Conservation (phyloP, 2,329 filamentous ascomycete species). For the Aspergillus clavatus region DNA sequence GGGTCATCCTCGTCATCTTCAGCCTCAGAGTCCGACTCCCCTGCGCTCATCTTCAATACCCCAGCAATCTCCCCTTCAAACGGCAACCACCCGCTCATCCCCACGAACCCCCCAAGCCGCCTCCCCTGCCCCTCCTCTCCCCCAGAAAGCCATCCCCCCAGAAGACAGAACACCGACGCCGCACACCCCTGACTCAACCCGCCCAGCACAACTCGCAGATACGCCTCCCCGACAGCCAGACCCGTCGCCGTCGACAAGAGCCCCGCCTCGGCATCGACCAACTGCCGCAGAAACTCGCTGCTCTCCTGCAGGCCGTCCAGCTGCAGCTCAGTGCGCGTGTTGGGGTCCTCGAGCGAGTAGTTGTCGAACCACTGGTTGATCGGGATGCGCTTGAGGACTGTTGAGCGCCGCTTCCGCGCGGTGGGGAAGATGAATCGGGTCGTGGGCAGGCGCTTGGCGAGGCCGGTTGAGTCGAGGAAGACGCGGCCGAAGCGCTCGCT, state of each 20-base stretch:
- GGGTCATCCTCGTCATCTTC: slow-evolving; percentile 22
- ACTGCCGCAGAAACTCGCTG: slow-evolving; percentile 27
- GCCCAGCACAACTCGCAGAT: slow-evolving; percentile 45
- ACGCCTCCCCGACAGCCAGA: slow-evolving; percentile 8
- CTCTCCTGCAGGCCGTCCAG: slow-evolving; percentile 44
- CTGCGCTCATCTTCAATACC: slow-evolving; percentile 16
- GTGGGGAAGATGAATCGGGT: slow-evolving; percentile 52
- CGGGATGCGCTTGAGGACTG: slow-evolving; percentile 38
- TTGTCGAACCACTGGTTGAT: slow-evolving; percentile 53
- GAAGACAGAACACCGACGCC: slow-evolving; percentile 39
- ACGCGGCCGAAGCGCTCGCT: slow-evolving; percentile 32
- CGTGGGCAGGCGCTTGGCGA: slow-evolving; percentile 16
- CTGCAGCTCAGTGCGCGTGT: slow-evolving; percentile 41
- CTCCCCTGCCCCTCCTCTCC: background rate
- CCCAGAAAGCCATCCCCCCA: slow-evolving; percentile 31
- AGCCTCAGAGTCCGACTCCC: background rate
- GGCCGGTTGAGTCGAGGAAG: slow-evolving; percentile 24
- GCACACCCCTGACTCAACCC: slow-evolving; percentile 54
- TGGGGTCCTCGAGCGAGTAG: slow-evolving; percentile 39
- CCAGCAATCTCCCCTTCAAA: slow-evolving; percentile 25
- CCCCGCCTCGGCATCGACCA: slow-evolving; percentile 33
- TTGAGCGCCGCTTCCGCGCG: slow-evolving; percentile 42
- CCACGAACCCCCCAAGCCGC: slow-evolving; percentile 42
- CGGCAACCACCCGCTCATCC: slow-evolving; percentile 47
- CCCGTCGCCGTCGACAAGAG: slow-evolving; percentile 21